These are phyloP conservation scores for Saccharomycopsis hybrid DNA, from an alignment of 1,139 yeast species.

Conservation along the genomic window DNA sequence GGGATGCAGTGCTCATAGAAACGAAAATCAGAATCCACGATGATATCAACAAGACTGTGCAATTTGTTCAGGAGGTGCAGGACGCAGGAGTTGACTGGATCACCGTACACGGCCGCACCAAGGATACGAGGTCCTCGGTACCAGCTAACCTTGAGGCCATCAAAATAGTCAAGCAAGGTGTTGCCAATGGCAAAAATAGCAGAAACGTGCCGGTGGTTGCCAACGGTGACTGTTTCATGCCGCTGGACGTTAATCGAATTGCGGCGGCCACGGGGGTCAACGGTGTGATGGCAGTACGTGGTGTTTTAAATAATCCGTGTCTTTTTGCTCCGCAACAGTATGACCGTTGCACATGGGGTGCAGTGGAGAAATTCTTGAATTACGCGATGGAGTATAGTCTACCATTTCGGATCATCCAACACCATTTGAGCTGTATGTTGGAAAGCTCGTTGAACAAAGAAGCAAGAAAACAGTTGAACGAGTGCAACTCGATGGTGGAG, in stretches of 20 bases:
- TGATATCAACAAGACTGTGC: slow-evolving; percentile 64
- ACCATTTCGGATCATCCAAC: slow-evolving; percentile 79
- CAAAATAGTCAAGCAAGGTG: slow-evolving; percentile 51
- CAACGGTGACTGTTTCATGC: slow-evolving; percentile 83
- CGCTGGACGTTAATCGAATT: slow-evolving; percentile 57
- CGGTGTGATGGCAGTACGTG: slow-evolving; percentile 96
- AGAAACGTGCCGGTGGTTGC: slow-evolving; percentile 84
- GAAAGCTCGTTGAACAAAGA: slow-evolving; percentile 47
- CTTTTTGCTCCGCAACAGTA: slow-evolving; percentile 75
- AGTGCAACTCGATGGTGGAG: slow-evolving; percentile 48
- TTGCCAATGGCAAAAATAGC: too few species aligned
- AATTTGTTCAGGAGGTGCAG: slow-evolving; percentile 68
- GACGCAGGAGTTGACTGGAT: slow-evolving; percentile 88
- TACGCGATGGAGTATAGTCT: slow-evolving; percentile 73
- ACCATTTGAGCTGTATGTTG: slow-evolving; percentile 84
- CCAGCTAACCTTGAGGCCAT: slow-evolving; percentile 86
- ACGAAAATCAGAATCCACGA: slow-evolving; percentile 86
- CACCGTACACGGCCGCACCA: slow-evolving; percentile 90
- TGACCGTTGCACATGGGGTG: slow-evolving; percentile 78
- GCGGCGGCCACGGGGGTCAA: slow-evolving; percentile 66
- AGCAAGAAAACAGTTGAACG: slow-evolving; percentile 60
- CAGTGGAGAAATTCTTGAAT: slow-evolving; percentile 78
- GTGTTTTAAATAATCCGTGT: slow-evolving; percentile 80
- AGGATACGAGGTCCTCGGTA: slow-evolving; percentile 72
- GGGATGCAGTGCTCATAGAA: slow-evolving; percentile 61